Conservation (phyloP, 1,284 basidiomycete species). For the Trametes versicolor region DNA sequence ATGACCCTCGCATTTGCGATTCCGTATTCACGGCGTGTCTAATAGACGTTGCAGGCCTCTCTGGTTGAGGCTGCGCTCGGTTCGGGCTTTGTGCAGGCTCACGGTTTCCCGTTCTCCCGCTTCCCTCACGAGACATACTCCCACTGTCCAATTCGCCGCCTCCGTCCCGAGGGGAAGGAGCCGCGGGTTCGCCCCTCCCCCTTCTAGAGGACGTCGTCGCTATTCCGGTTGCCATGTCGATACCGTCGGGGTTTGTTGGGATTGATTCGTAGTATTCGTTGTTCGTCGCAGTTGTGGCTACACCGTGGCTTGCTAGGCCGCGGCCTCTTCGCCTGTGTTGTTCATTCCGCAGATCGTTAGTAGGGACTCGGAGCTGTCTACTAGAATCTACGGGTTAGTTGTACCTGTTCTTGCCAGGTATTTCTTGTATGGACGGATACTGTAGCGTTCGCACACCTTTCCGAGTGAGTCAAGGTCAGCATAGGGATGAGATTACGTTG, state of each 20-base stretch:
- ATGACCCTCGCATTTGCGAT: too few species aligned
- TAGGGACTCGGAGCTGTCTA: too few species aligned
- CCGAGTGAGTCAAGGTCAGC: too few species aligned
- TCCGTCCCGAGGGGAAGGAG: not conserved
- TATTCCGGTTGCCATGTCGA: not conserved
- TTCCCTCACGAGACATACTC: not conserved
- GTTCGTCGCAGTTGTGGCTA: slow-evolving; percentile 7
- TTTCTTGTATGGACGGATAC: too few species aligned
- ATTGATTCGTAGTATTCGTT: not conserved
- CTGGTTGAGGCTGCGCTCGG: too few species aligned
- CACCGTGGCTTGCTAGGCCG: slow-evolving; percentile 7
- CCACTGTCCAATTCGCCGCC: slow-evolving; percentile 9
- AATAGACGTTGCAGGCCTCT: too few species aligned
- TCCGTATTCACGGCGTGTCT: too few species aligned
- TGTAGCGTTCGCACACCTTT: too few species aligned
- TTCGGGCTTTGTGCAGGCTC: too few species aligned
- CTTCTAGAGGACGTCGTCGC: slow-evolving; percentile 3
- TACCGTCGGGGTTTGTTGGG: not conserved
- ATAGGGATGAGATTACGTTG: too few species aligned
- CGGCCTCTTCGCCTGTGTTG: not conserved
- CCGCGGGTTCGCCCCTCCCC: not conserved
- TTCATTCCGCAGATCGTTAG: too few species aligned
- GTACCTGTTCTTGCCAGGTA: not conserved
- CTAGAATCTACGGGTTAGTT: not conserved
- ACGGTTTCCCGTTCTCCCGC: too few species aligned